Conservation (phyloP, 73 alveolate species). For the Paramecium tetraurelia region DNA sequence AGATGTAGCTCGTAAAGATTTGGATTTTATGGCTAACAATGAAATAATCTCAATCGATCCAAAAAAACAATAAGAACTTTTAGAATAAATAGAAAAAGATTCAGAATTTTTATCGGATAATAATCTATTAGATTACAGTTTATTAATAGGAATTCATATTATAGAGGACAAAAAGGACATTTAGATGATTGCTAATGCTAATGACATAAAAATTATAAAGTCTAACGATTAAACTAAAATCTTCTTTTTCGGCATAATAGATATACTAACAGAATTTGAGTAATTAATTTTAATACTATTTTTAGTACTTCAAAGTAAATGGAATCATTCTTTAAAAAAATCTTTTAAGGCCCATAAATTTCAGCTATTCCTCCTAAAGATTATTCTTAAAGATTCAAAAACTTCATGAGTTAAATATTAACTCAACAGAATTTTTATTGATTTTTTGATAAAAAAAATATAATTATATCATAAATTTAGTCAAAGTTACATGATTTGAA, state of each 20-base stretch:
- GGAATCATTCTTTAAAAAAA: neutral
- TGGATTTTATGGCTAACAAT: neutral
- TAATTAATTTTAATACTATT: neutral
- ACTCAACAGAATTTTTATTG: neutral
- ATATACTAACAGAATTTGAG: neutral
- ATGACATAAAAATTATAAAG: neutral
- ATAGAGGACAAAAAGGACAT: neutral
- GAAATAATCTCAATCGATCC: neutral
- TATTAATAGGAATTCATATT: neutral
- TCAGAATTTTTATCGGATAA: neutral
- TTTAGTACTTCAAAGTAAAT: neutral
- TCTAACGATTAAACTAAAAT: neutral
- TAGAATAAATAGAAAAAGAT: neutral
- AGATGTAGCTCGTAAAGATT: neutral
- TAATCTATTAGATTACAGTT: slow-evolving; percentile 25
- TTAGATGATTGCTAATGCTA: neutral
- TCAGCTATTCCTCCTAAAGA: neutral
- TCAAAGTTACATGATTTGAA: neutral
- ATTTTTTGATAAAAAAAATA: neutral
- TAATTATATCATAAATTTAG: neutral
- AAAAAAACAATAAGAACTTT: neutral
- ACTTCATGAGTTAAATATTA: neutral
- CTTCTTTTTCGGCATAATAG: neutral
- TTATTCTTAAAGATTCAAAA: neutral
- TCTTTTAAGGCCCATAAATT: neutral